Percentiles rank a stretch among this genome's conserved stretches.
These are phyloP conservation scores for Coemansia aciculifera DNA, from an alignment of 192 early-diverging fungal genomes.

Conservation along the genomic window DNA sequence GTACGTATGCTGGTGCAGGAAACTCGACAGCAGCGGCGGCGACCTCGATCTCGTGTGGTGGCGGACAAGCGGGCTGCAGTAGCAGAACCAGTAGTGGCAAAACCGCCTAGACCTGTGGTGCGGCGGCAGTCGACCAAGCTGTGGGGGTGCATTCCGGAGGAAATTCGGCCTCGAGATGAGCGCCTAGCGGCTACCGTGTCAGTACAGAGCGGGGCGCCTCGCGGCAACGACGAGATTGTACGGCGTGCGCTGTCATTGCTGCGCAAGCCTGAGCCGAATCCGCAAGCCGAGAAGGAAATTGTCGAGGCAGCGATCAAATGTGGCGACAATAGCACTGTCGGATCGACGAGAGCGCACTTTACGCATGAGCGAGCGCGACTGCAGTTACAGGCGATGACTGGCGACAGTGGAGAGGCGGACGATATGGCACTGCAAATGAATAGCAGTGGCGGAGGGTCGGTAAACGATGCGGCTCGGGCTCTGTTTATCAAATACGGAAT, in stretches of 20 bases:
- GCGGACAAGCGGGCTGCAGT: background rate
- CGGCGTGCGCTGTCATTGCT: slow-evolving; percentile 51
- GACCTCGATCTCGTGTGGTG: slow-evolving; percentile 3
- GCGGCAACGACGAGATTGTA: slow-evolving; percentile 47
- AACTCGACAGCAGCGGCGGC: slow-evolving; percentile 21
- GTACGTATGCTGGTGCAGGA: slow-evolving; percentile 58
- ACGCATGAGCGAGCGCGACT: slow-evolving; percentile 31
- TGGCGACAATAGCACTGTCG: slow-evolving; percentile 31
- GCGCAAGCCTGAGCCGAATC: slow-evolving; percentile 48
- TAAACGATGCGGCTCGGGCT: slow-evolving; percentile 40
- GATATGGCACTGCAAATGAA: background rate
- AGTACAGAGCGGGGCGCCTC: background rate
- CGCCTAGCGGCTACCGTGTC: background rate
- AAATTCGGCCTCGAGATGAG: slow-evolving; percentile 41
- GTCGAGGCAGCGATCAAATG: slow-evolving; percentile 51
- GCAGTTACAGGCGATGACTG: slow-evolving; percentile 4
- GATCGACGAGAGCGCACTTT: slow-evolving; percentile 54
- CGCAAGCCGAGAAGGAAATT: slow-evolving; percentile 51
- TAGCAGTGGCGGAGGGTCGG: slow-evolving; percentile 1
- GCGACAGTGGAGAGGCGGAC: background rate
- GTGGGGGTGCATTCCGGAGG: slow-evolving; percentile 55
- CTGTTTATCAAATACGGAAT: slow-evolving; percentile 47
- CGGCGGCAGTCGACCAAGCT: slow-evolving; percentile 57
- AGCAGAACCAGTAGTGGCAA: background rate
- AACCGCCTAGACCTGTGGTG: slow-evolving; percentile 23